Conservation (phyloP, 2,329 filamentous ascomycete species). For the Aspergillus brunneoviolaceus region DNA sequence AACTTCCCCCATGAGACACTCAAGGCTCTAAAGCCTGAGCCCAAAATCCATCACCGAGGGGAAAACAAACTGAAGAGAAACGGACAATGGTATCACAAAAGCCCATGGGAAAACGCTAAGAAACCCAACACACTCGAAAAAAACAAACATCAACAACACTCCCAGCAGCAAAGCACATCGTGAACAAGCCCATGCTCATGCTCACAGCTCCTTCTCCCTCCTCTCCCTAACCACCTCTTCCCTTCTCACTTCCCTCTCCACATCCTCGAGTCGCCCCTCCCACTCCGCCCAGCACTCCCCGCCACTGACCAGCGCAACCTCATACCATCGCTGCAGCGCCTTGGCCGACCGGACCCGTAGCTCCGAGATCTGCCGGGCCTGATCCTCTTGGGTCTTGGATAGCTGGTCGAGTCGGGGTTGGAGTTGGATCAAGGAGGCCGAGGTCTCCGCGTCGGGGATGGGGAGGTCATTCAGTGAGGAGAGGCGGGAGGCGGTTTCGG, state of each 20-base stretch:
- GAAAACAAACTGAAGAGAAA: background rate
- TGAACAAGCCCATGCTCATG: background rate
- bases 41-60: background rate
- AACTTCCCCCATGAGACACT: background rate
- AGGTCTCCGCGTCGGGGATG: constrained; percentile 44
- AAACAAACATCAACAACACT: too few relatives aligned
- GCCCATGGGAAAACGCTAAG: background rate
- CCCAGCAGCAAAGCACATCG: too few relatives aligned
- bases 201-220: constrained; percentile 47
- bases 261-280: constrained; percentile 64
- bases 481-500: constrained; percentile 49
- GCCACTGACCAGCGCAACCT: constrained; percentile 66
- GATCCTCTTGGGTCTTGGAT: constrained; percentile 37
- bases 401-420: constrained; percentile 43
- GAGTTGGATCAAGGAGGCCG: constrained; percentile 43
- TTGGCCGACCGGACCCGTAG: constrained; percentile 45
- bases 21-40: background rate
- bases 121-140: background rate
- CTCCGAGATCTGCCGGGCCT: constrained; percentile 42
- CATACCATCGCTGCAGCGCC: constrained; percentile 70
- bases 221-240: constrained; percentile 58
- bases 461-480: constrained; percentile 50
- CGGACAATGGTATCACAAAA: background rate
- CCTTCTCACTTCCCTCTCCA: constrained; percentile 65
- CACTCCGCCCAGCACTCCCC: constrained; percentile 69